Evolutionary conservation across 2,329 filamentous ascomycete species (phyloP), one percentile per base, ranked within the genome.

Genomic region (Hymenoscyphus scutula): DNA sequence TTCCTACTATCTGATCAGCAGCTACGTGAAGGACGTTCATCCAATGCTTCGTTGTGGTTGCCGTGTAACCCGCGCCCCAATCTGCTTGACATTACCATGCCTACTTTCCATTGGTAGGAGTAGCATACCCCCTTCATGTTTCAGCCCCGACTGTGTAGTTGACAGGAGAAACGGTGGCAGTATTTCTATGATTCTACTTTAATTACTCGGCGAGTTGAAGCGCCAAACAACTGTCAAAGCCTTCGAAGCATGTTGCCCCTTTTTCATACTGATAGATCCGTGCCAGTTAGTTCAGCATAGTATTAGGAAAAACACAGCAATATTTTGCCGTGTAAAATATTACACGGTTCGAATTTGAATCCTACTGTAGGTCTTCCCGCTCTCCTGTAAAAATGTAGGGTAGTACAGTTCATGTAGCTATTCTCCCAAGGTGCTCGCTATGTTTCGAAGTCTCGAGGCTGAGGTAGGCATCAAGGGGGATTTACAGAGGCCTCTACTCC

Each of bases 151-250:
- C 13, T 23, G n/a, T 57, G 25, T 13, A 27, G 25, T 23, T n/a
- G 30, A 29, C 15, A 27, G 55, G 55, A 41, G 13, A 51, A 51
- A 7, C 13, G 11, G 63, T 62, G 45, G 41, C 54, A 41, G 62
- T 61, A 61, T 54, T 27, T 54, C 53, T 29, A 5, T 25, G 53
- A 32, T 32, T 30, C 41, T 19, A 19, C 45, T 29, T 48, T 27
- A 23, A 41, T 53, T 54, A 53, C 37, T 51, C 34, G 45, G 27
- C 37, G 29, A 23, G 29, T 37, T 30, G 29, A 19, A 25, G 45
- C 45, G 45, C 45, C 45, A 51, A 51, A 51, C 45, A 23, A 23
- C 25, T 51, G 45, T 23, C 45, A 51, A 51, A 51, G 45, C n/a
- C 45, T 25, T 11, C 45, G 23, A 51, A 51, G 45, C 7, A 19